Conservation (phyloP, 2,329 filamentous ascomycete genomes). For the Colletotrichum graminicola region DNA sequence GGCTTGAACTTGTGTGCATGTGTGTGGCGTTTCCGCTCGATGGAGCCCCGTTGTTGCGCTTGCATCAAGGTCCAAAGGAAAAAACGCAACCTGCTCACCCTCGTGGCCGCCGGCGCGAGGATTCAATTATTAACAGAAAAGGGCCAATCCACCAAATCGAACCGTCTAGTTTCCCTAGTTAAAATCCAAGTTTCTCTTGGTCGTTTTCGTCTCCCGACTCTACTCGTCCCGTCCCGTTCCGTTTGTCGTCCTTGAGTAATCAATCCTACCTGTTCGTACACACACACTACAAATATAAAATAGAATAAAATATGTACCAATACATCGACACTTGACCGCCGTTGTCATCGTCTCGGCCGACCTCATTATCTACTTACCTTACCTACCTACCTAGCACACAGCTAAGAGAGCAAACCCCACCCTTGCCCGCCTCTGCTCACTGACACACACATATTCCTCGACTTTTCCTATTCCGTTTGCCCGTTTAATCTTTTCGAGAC, state of each 20-base stretch:
- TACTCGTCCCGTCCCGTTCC: constrained; percentile 3
- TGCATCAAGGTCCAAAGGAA: constrained; percentile 34
- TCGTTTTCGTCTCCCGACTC: constrained; percentile 13
- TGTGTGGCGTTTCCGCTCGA: constrained; percentile 37
- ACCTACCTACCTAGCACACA: neutral
- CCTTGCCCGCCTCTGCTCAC: neutral
- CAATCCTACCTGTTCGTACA: neutral
- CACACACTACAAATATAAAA: neutral
- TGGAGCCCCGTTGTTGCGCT: constrained; percentile 33
- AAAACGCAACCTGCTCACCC: constrained; percentile 37
- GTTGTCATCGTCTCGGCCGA: constrained; percentile 4
- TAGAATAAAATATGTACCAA: neutral
- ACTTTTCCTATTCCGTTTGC: neutral
- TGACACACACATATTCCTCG: neutral
- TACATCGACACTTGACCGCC: neutral
- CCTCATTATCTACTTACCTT: neutral
- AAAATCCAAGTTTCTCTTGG: constrained; percentile 35
- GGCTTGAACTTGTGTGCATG: constrained; percentile 7
- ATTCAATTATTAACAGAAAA: constrained; percentile 43
- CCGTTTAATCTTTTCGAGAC: neutral
- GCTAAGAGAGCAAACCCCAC: neutral
- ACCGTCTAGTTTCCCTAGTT: neutral
- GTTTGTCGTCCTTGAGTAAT: constrained; percentile 18
- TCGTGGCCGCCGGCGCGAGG: constrained; percentile 38
- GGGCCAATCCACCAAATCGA: constrained; percentile 16